Evolutionary conservation across 2,329 filamentous ascomycete species (phyloP).

Genomic region (Eutypa lata): DNA sequence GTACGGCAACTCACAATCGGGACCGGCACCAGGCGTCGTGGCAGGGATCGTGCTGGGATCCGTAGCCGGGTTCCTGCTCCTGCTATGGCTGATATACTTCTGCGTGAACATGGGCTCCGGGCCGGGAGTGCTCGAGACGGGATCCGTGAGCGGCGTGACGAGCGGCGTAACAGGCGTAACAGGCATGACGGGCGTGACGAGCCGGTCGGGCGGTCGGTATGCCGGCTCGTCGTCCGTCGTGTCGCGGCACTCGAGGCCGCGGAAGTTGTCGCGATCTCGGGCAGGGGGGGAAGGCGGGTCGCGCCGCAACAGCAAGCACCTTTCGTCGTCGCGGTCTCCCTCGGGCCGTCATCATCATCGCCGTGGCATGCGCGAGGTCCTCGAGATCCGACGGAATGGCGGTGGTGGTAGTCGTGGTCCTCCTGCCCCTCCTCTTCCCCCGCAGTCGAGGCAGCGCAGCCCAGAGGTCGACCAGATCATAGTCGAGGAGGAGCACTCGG

Average conservation of each 20-base stretch:
- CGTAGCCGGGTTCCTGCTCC: constrained; percentile 37
- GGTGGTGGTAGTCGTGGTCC: neutral
- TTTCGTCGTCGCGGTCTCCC: constrained; percentile 7
- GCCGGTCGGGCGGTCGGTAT: constrained; percentile 20
- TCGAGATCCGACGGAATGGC: neutral
- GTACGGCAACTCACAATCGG: constrained; percentile 41
- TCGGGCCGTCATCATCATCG: constrained; percentile 3
- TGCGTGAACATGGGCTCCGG: constrained; percentile 24
- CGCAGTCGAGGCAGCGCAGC: neutral
- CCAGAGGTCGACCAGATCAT: constrained; percentile 22
- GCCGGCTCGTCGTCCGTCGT: constrained; percentile 24
- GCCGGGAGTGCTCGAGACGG: constrained; percentile 25
- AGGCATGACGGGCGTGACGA: constrained; percentile 25
- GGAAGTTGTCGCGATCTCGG: constrained; percentile 7
- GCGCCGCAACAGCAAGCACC: constrained; percentile 3
- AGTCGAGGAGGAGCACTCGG: constrained; percentile 24
- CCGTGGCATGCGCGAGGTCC: constrained; percentile 1
- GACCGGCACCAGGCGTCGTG: constrained; percentile 31
- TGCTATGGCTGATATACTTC: constrained; percentile 26
- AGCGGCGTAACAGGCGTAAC: too few species aligned
- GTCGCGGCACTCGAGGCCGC: constrained; percentile 25
- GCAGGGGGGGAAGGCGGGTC: neutral
- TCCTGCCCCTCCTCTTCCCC: too few species aligned
- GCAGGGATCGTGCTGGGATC: constrained; percentile 35
- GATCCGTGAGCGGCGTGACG: constrained; percentile 26